Base-by-base conservation (phyloP, 2,329 filamentous ascomycete genomes). In the Penicillium sp. region DNA sequence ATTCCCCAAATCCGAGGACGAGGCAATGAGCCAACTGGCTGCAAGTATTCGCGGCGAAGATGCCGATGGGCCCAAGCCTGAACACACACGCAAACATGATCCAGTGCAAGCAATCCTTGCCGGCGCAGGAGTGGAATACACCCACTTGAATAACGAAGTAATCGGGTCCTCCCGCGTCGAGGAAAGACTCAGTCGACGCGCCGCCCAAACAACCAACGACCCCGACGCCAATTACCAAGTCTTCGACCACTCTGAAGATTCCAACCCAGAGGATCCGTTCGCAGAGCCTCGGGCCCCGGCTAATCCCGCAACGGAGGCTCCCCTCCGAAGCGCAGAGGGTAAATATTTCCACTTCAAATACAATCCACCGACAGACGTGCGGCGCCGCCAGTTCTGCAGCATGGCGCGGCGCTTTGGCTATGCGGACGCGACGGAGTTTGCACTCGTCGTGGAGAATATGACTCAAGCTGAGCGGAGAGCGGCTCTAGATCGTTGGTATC, bases 141-240 rank as follows among this genome's bases (percentile, higher is more conserved):
- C 89, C 0, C 93, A 98, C 63, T 87, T 97, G 58, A 98, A 98
- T 64, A 89, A 87, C 1, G 90, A 98, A 68, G 90, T 98, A 11
- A 81, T 98, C 46, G 93, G 93, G 9, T 85, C 88, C 0, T 93
- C 86, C n/a, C 88, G 86, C 57, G 79, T 96, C n/a, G 93, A 98
- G 69, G 85, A 87, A 53, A 81, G 85, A 47, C 79, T 98, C 4
- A 90, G 86, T 37, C 83, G 84, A 16, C 82, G 81, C 34, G 93
- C 91, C 4, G 82, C 85, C 61, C 66, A 69, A 29, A 64, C 64
- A 7, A 59, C 58, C 14, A 60, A 66, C 20, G 57, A 64, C 8
- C 51, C 61, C 4, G 40, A 44, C 1, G 63, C 60, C n/a, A 58
- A 68, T 35, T 44, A 59, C 6, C 65, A 68, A 37, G 67, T 70